Evolutionary conservation across 116 monocot genomes (phyloP), one percentile per base, ranked within the genome.

Genomic region (Papilionanthe hybrid): DNA sequence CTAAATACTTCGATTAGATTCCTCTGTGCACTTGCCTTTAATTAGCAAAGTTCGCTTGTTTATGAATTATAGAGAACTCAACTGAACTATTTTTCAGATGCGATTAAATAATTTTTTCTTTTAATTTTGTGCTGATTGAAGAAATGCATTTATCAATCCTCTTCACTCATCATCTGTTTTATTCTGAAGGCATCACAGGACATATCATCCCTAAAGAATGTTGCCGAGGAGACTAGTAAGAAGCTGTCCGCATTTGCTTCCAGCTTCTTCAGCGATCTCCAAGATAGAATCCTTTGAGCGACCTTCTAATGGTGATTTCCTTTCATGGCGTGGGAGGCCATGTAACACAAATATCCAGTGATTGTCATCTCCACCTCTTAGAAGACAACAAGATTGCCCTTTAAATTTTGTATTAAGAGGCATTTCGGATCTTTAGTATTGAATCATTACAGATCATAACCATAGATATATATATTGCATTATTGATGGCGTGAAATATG

Each of bases 201-300:
- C 63, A 50, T 85, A 63, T 78, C 85, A 30, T 79, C 79, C 28
- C 65, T 84, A 20, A 79, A 77, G 71, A 79, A 71, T 55, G 80
- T 77, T 8, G 84, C 85, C 15, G 85, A 81, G 23, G 85, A 85
- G 74, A 85, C 85, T 0, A 80, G 85, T 17, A 85, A 81, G 85
- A 85, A 81, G 22, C 67, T 81, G 81, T 80, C 78, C 30, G 29
- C 76, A 7, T 56, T 85, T 63, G 85, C 81, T 66, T 85, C 81
- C 60, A 78, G 32, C 49, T 72, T 85, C 66, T 72, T 85, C 22
- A 85, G 76, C 27, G 85, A 85, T 53, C 48, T 81, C 23, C 81
- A 85, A 81, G 81, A 85, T 42, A 58, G 81, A 74, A 77, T 78
- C 49, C 85, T 80, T 12, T 85, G 58, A 79, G 72, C 28, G 17